These are phyloP conservation scores for Cyclocybe cylindracea DNA, from an alignment of 768 basidiomycete genomes.

Conservation along the genomic window DNA sequence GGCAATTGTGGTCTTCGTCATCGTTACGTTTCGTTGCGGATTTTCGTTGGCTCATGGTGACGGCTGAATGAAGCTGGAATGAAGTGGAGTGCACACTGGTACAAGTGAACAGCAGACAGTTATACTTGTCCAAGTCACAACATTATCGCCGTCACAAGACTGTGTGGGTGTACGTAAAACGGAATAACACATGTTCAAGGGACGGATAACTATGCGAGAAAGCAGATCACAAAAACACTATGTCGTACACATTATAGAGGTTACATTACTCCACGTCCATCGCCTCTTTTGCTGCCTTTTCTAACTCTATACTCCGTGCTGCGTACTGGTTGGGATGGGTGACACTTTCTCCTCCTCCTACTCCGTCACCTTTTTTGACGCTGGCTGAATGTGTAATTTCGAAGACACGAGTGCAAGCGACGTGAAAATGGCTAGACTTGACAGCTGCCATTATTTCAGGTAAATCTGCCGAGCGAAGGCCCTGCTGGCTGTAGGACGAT, in stretches of 20 bases:
- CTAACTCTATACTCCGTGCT: constrained; percentile 68
- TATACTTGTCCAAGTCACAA: constrained; percentile 3
- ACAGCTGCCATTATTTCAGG: constrained; percentile 82
- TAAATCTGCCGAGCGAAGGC: constrained; percentile 68
- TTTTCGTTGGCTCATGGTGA: constrained; percentile 54
- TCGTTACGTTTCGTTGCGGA: constrained; percentile 29
- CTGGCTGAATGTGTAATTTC: constrained; percentile 85
- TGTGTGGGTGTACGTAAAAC: neutral
- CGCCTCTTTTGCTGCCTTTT: constrained; percentile 34
- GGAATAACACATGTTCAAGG: constrained; percentile 1
- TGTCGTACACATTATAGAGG: neutral
- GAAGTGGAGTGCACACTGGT: neutral
- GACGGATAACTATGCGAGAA: neutral
- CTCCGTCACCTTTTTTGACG: constrained; percentile 87
- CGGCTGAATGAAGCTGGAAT: constrained; percentile 3
- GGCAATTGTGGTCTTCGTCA: constrained; percentile 25
- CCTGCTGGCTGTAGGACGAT: constrained; percentile 62
- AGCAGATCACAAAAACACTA: constrained; percentile 1
- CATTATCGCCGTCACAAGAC: constrained; percentile 4
- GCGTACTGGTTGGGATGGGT: constrained; percentile 94
- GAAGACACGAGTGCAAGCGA: constrained; percentile 96
- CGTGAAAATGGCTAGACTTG: constrained; percentile 83
- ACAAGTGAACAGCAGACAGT: neutral
- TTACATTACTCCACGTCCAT: constrained; percentile 8
- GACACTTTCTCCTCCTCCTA: constrained; percentile 84